phyloP scores from a whole-genome alignment of 306 rosid genomes.

The Rosa chinensis region DNA sequence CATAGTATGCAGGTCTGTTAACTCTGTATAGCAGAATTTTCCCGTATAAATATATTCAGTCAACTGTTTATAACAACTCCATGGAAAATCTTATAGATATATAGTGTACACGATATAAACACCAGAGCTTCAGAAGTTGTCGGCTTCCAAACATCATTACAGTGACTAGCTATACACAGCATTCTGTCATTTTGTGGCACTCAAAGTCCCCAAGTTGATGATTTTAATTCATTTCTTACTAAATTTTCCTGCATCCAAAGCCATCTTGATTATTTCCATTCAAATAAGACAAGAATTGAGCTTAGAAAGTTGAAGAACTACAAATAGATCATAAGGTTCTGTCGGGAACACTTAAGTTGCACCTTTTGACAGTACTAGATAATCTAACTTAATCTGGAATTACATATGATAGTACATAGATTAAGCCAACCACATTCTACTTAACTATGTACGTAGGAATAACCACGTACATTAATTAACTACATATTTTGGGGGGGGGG shows the following conservation, averaged over 20 bases:
- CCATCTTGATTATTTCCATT: background rate
- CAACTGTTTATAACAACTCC: background rate
- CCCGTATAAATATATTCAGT: background rate
- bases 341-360: background rate
- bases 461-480: background rate
- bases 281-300: background rate
- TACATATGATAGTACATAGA: background rate
- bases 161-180: background rate
- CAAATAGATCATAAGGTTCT: slow-evolving; percentile 1
- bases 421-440: background rate
- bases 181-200: background rate
- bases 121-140: background rate
- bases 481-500: too few species aligned
- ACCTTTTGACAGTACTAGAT: background rate
- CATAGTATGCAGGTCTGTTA: too few species aligned
- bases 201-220: background rate
- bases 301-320: background rate
- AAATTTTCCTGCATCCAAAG: background rate
- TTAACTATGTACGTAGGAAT: background rate
- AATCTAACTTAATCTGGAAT: background rate
- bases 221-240: background rate
- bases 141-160: background rate
- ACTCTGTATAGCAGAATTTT: too few species aligned
- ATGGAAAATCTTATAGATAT: background rate
- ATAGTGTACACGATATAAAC: background rate